These are phyloP conservation scores for Penicillium longicatenatum DNA, from an alignment of 495 filamentous ascomycete genomes.

Conservation along the genomic window DNA sequence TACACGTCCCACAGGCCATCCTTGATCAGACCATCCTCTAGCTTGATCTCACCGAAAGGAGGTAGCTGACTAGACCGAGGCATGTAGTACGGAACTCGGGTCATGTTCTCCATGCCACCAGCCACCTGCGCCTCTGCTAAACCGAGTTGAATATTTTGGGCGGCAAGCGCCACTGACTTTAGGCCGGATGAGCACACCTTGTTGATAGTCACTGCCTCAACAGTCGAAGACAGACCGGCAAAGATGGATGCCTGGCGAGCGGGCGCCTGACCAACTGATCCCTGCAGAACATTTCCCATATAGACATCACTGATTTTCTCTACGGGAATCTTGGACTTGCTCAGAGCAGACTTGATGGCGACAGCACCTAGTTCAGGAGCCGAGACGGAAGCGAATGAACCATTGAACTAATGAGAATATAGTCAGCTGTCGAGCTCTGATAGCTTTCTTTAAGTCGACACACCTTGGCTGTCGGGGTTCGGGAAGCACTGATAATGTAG, in stretches of 20 bases:
- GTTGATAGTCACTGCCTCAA: conserved; percentile 91
- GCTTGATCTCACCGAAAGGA: conserved; percentile 78
- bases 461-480: conserved; percentile 89
- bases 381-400: conserved; percentile 77
- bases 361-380: conserved; percentile 82
- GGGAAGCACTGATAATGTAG: conserved; percentile 85
- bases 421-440: neutral
- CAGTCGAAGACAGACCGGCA: conserved; percentile 73
- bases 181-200: conserved; percentile 96
- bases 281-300: conserved; percentile 96
- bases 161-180: conserved; percentile 87
- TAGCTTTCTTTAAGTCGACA: neutral
- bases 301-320: conserved; percentile 85
- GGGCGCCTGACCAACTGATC: conserved; percentile 80
- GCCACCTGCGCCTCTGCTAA: conserved; percentile 83
- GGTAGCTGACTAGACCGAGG: conserved; percentile 74
- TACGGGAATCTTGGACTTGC: conserved; percentile 76
- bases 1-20: conserved; percentile 98
- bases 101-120: conserved; percentile 98
- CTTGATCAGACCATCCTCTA: conserved; percentile 91
- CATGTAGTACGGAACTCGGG: conserved; percentile 87
- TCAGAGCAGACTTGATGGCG: conserved; percentile 85
- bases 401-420: conserved; percentile 73
- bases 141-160: conserved; percentile 91
- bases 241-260: conserved; percentile 89